A percentile compares a stretch with the other conserved stretches of the same genome.
These are phyloP conservation scores for Mycena indigotica DNA, from an alignment of 768 basidiomycete species.

Conservation along the genomic window DNA sequence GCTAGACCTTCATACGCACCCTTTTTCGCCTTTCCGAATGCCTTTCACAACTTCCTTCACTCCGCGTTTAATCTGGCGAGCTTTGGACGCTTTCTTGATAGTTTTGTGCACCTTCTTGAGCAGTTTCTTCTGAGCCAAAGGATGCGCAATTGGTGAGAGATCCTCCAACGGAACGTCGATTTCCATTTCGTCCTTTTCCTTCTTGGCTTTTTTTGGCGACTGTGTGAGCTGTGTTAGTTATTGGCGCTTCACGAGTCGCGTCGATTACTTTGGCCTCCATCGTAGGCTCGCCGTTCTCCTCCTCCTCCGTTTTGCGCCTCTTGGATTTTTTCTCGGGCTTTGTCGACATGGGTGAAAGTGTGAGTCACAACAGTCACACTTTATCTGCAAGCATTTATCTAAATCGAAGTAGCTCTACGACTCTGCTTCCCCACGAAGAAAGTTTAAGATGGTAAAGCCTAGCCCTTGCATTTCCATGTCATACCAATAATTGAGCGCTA, in stretches of 20 bases:
- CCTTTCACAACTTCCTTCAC: conserved; percentile 99
- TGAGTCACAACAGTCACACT: not conserved
- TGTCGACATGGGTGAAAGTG: too few relatives aligned
- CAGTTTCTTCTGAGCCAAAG: conserved; percentile 91
- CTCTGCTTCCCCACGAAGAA: conserved; percentile 48
- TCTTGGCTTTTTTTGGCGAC: conserved; percentile 64
- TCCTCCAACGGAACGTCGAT: conserved; percentile 73
- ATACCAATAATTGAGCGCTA: conserved; percentile 90
- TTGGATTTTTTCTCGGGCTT: conserved; percentile 78
- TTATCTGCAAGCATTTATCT: not conserved
- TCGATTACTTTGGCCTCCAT: conserved; percentile 39
- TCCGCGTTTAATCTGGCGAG: conserved; percentile 93
- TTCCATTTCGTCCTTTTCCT: conserved; percentile 66
- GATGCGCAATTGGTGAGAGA: conserved; percentile 91
- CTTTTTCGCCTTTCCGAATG: conserved; percentile 95
- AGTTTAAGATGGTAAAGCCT: conserved; percentile 68
- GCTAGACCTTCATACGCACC: conserved; percentile 54
- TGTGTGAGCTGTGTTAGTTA: conserved; percentile 25
- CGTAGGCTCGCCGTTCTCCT: conserved; percentile 56
- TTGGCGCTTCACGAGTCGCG: not conserved
- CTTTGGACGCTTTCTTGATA: conserved; percentile 94
- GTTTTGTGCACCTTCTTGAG: conserved; percentile 93
- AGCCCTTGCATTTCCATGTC: conserved; percentile 76
- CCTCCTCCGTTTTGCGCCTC: conserved; percentile 59
- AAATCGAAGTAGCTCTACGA: not conserved